Evolutionary conservation across 345 rosid species (phyloP), one percentile per base, ranked within the genome.

Genomic region (Punica granatum): DNA sequence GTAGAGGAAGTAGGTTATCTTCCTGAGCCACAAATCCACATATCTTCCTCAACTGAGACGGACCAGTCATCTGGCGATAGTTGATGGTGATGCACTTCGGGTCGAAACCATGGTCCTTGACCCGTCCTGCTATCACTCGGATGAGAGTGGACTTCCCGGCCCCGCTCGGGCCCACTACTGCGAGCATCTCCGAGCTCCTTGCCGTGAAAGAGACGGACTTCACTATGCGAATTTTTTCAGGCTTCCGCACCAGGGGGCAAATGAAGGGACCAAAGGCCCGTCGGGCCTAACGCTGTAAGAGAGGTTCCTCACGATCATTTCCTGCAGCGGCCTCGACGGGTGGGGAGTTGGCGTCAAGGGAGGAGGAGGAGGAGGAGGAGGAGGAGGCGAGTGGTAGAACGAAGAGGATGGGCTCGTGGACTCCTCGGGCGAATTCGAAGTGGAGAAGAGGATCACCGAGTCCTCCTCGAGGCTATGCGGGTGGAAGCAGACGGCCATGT

Each of bases 11-110:
- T 26, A 92, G 69, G 74, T 85, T 78, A 68, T 92, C 96, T 31
- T 92, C 97, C 60, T 90, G 97, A 6, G 96, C 86, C 2, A 92
- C 97, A 70, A 90, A 90, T 6, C 96, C 97, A 41, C 98, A 92
- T 1, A 81, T 75, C 75, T 75, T 84, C 39, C 93, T 80, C 78
- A 92, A 56, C 68, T 75, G 87, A 7, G 75, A 75, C 1, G 83
- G 86, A 31, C 74, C 68, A 0, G 68, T 66, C 46, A 90, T 70
- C 37, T 25, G 66, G 35, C 71, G 32, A 42, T 44, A 78, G 33
- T 90, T 80, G 66, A 92, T 80, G 4, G 58, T 72, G 51, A 92
- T 74, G 23, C 80, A 74, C 46, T 74, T 77, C 0, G 90, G 80
- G 67, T 88, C 83, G 16, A 88, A 87, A 28, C 79, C 79, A 62